Conservation (phyloP, 768 basidiomycete genomes). For the Pleurotus ostreatus region DNA sequence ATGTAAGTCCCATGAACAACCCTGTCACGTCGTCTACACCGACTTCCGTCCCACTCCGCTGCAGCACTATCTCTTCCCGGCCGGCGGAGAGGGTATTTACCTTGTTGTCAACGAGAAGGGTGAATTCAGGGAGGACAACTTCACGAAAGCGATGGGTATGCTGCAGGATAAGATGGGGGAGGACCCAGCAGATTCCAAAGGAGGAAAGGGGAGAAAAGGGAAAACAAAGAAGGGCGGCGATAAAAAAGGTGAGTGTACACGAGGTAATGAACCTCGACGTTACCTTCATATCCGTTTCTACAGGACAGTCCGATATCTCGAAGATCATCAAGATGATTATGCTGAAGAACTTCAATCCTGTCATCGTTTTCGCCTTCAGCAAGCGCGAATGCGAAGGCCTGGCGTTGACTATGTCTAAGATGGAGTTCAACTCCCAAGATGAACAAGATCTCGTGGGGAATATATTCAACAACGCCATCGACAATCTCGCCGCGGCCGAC, state of each 20-base stretch:
- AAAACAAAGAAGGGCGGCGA: slow-evolving; percentile 92
- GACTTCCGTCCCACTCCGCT: slow-evolving; percentile 98
- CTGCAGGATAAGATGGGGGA: slow-evolving; percentile 82
- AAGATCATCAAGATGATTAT: slow-evolving; percentile 99
- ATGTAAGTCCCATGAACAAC: slow-evolving; percentile 93
- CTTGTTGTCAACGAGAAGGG: slow-evolving; percentile 99
- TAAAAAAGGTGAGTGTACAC: slow-evolving; percentile 65
- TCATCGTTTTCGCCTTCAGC: slow-evolving; percentile 97
- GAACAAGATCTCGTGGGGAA: slow-evolving; percentile 83
- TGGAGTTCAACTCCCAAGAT: slow-evolving; percentile 90
- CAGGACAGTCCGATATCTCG: slow-evolving; percentile 89
- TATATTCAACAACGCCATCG: slow-evolving; percentile 94
- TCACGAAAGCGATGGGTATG: slow-evolving; percentile 96
- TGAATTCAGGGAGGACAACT: slow-evolving; percentile 96
- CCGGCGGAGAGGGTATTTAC: slow-evolving; percentile 95
- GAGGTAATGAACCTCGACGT: neutral
- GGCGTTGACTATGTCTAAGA: slow-evolving; percentile 88
- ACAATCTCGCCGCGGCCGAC: slow-evolving; percentile 83
- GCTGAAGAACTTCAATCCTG: slow-evolving; percentile 95
- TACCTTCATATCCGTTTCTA: neutral
- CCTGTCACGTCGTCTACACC: slow-evolving; percentile 98
- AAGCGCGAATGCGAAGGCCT: slow-evolving; percentile 96
- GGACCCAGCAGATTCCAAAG: slow-evolving; percentile 83
- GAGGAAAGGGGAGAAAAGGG: slow-evolving; percentile 87
- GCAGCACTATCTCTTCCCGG: slow-evolving; percentile 97